Evolutionary conservation across 139 green algal genomes (phyloP).

Genomic region (Limnomonas spitsbergensis): DNA sequence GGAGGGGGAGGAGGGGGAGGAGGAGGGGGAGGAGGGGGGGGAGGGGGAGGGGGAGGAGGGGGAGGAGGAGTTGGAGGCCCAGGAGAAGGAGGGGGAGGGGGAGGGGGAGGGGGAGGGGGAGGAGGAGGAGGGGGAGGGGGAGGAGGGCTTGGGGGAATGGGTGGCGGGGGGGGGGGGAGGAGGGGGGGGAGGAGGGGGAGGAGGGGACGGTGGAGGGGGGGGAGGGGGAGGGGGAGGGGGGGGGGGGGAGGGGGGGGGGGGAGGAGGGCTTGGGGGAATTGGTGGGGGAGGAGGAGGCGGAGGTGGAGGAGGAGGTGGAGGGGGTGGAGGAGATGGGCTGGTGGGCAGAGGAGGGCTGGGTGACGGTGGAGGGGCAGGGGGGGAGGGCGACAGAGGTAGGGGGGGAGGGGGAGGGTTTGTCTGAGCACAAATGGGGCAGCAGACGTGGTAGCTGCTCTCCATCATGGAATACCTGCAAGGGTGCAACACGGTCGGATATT

Average conservation of each 20-base stretch:
- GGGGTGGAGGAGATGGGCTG: not conserved
- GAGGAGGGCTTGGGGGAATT: not conserved
- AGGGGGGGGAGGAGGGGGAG: constrained; percentile 12
- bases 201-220: not conserved
- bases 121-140: constrained; percentile 17
- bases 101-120: constrained; percentile 14
- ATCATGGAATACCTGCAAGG: not conserved
- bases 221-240: not conserved
- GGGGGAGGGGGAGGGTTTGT: not conserved
- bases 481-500: too few relatives aligned
- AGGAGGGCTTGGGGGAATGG: constrained; percentile 1
- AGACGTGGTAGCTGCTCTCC: constrained; percentile 16
- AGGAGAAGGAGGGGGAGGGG: constrained; percentile 16
- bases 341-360: not conserved
- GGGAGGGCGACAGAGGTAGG: not conserved
- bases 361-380: not conserved
- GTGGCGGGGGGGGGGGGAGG: constrained; percentile 21
- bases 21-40: constrained; percentile 6
- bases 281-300: not conserved
- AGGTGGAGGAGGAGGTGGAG: not conserved
- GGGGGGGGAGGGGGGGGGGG: not conserved
- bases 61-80: not conserved
- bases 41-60: not conserved
- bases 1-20: constrained; percentile 5
- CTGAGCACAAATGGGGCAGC: constrained; percentile 19